Percentiles rank a stretch among this genome's conserved stretches.
Conservation (phyloP, 208 protist species). For the Borovskyia barvae region DNA sequence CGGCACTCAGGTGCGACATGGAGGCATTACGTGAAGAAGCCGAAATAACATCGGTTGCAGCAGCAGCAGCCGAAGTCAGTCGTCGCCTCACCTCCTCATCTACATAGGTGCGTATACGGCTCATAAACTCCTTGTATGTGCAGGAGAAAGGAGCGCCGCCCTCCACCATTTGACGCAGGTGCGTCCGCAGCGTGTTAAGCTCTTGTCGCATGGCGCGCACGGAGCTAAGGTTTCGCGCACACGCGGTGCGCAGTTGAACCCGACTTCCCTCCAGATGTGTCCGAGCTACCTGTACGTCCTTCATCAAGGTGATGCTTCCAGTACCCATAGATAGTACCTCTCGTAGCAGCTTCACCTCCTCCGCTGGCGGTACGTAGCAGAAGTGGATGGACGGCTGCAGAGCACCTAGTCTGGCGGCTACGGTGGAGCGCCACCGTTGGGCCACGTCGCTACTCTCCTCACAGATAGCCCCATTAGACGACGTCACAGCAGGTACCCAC, state of each 20-base stretch:
- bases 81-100: slow-evolving; percentile 24
- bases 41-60: too few species aligned
- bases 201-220: slow-evolving; percentile 36
- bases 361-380: slow-evolving; percentile 55
- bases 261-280: slow-evolving; percentile 23
- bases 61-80: neutral
- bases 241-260: slow-evolving; percentile 21
- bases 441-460: slow-evolving; percentile 28
- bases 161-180: slow-evolving; percentile 29
- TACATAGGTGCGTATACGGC: slow-evolving; percentile 16
- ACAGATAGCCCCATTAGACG: neutral
- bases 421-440: slow-evolving; percentile 41
- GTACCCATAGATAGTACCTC: slow-evolving; percentile 76
- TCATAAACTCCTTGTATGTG: slow-evolving; percentile 31
- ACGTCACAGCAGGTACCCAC: neutral
- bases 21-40: too few species aligned
- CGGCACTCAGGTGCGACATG: too few species aligned
- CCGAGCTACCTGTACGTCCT: slow-evolving; percentile 42
- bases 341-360: slow-evolving; percentile 71
- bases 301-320: slow-evolving; percentile 50
- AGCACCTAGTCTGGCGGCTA: slow-evolving; percentile 27
- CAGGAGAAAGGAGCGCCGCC: slow-evolving; percentile 39
- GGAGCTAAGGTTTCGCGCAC: slow-evolving; percentile 6
- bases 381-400: slow-evolving; percentile 40
- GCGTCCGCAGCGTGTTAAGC: slow-evolving; percentile 27